Base-by-base conservation (phyloP, 805 yeast species). In the Candida hispaniensis region DNA sequence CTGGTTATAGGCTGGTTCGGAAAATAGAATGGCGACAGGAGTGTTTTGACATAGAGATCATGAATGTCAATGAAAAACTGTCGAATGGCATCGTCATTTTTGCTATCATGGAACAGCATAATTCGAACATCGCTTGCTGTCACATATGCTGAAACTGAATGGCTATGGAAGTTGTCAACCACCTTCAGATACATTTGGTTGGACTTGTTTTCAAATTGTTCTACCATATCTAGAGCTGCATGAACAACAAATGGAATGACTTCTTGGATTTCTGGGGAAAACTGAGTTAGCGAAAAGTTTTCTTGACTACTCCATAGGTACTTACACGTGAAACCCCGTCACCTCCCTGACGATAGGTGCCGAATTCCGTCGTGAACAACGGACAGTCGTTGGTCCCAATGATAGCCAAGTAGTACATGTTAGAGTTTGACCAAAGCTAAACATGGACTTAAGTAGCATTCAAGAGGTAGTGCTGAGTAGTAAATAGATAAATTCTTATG, bases 311-410 rank as follows among this genome's bases (percentile, higher is more conserved):
- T 7, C 12, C 6, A 10, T 12, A 15, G 14, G 16, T 23, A 40
- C 10, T 12, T 26, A 16, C 16, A n/a, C 4, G 10, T 10, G 21
- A 23, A 14, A 11, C 29, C 9, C 93, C 93, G 42, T 72, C 77
- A 4, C 72, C 72, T 4, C 76, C 72, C 40, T 68, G 75, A 39
- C 79, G 71, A 55, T 66, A 71, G 0, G 91, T 71, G 1, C 88
- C 81, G 38, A 86, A 76, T 50, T 85, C 94, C 6, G 83, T 66
- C 51, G 86, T 95, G 47, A 85, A 91, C 2, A 91, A 51, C 0
- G 96, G 94, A 43, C 70, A 71, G 54, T 91, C 97, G 21, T 71
- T 68, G 2, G 86, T 77, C 11, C 96, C 96, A 25, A 91, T 71
- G 30, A 91, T 77, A 4, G 93, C 79, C 49, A 91, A 73, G 55